Base-by-base conservation (phyloP, 306 rosid genomes). In the Vigna unguiculata region DNA sequence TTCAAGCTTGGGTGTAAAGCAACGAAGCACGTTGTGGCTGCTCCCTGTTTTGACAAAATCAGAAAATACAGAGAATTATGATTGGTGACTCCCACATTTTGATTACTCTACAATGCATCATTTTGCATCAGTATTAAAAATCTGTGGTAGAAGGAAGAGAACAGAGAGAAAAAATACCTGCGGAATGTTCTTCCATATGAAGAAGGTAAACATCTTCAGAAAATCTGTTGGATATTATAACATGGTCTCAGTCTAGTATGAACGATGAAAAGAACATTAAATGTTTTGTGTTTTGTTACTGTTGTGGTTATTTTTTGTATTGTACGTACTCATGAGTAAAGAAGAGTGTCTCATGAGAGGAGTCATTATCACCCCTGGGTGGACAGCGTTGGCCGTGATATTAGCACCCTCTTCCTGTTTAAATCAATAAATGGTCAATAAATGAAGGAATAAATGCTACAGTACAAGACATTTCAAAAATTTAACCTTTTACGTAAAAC, bases 311-410 rank as follows among this genome's bases (percentile, higher is more conserved):
- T 14, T 0, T 8, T 9, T n/a, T n/a, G n/a, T 28, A 28, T 28
- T 28, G 5, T 41, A n/a, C 97, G 14, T 87, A 95, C 99, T 81
- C 96, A 95, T 92, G 0, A 87, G 63, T 19, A 90, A 8, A 12
- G 90, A 41, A 36, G 99, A 92, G 71, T 95, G 89, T 83, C 97
- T 87, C 97, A 95, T 92, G 9, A 95, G 96, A 60, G 99, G 97
- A 21, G 97, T 95, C 97, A 90, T 90, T 60, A 95, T 92, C 45
- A 90, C 59, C 69, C 97, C 97, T 2, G 99, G 99, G 79, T 95
- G 99, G 52, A 92, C 96, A 0, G 97, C 85, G 53, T 92, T 95
- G 32, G 81, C 93, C 8, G 93, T 88, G 67, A 95, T 86, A 85
- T 89, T 95, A 57, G 58, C 92, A 30, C 99, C 97, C 30, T 88